Conservation (phyloP, 768 basidiomycete genomes). For the Neoboletus brunneissimus region DNA sequence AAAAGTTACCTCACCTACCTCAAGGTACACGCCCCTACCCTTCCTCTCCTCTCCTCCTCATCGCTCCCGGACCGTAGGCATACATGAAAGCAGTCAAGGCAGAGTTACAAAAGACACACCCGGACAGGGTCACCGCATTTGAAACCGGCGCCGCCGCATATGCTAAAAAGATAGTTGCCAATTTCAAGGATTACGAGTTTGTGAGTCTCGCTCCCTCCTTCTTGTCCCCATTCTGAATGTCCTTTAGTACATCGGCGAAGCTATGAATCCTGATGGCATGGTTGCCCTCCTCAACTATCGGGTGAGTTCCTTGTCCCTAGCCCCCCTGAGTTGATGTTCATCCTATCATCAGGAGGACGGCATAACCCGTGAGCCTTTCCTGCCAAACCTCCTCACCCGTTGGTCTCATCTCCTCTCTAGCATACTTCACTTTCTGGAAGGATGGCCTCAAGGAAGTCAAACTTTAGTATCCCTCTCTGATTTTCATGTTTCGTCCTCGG, state of each 20-base stretch:
- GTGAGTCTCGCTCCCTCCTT: conserved; percentile 40
- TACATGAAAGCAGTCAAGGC: conserved; percentile 94
- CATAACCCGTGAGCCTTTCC: conserved; percentile 61
- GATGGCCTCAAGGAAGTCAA: conserved; percentile 85
- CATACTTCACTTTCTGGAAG: conserved; percentile 95
- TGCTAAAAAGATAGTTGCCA: conserved; percentile 85
- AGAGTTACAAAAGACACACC: conserved; percentile 54
- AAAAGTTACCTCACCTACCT: conserved; percentile 79
- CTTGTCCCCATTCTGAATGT: not conserved
- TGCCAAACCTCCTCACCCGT: not conserved
- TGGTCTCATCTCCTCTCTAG: conserved; percentile 36
- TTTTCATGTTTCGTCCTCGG: not conserved
- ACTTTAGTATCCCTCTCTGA: conserved; percentile 40
- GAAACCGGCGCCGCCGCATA: conserved; percentile 75
- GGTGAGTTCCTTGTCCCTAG: conserved; percentile 37
- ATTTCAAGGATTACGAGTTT: conserved; percentile 95
- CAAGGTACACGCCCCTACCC: conserved; percentile 48
- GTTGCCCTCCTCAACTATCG: conserved; percentile 94
- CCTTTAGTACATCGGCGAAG: conserved; percentile 64
- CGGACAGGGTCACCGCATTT: conserved; percentile 68
- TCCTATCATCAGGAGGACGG: conserved; percentile 60
- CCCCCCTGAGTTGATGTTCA: conserved; percentile 5
- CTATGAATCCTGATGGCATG: conserved; percentile 89
- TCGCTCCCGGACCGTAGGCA: conserved; percentile 40
- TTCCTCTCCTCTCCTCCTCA: not conserved